Base-by-base conservation (phyloP, 257 asterid genomes). In the Solanum commersonii region DNA sequence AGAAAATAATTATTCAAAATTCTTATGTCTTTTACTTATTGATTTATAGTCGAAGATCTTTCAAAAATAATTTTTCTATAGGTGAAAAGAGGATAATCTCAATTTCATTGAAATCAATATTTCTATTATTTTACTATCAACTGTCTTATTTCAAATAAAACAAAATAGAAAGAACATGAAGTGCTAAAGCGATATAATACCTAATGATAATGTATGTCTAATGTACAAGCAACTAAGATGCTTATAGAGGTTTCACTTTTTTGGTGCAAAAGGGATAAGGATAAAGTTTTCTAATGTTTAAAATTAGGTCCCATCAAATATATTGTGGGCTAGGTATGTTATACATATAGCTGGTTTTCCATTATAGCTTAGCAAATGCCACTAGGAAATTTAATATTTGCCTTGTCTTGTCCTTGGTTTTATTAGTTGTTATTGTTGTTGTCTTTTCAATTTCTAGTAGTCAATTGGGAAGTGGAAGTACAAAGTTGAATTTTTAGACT, bases 211-310 rank as follows among this genome's bases (percentile, higher is more conserved):
- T 37, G 31, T 52, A 52, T 74, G 49, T 22, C 49, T 18, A 73
- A n/a, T 12, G 23, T 6, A 22, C 20, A 76, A 76, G 31, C 56
- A 8, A 6, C 1, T 7, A 38, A 14, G 63, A 25, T 78, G 4
- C 8, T 78, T 1, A 42, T 7, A 15, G 14, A 15, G 8, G 65
- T 27, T 79, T 15, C 65, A 44, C 16, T 15, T 79, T 79, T 40
- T 79, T 25, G 67, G 67, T 79, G 85, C 85, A 79, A 46, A 73
- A 3, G 25, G 85, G 67, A 79, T 44, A 79, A 79, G 85, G 27
- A 79, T 79, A 44, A 27, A 79, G 85, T 27, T 15, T 79, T 73
- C 85, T 33, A 16, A 79, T 16, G 27, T 25, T 44, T 14, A 8
- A 15, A 56, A 81, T 29, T 81, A 46, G 40, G 85, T 46, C 29